Conservation (phyloP, 805 yeast species). For the Zygoascus bituminiphila region DNA sequence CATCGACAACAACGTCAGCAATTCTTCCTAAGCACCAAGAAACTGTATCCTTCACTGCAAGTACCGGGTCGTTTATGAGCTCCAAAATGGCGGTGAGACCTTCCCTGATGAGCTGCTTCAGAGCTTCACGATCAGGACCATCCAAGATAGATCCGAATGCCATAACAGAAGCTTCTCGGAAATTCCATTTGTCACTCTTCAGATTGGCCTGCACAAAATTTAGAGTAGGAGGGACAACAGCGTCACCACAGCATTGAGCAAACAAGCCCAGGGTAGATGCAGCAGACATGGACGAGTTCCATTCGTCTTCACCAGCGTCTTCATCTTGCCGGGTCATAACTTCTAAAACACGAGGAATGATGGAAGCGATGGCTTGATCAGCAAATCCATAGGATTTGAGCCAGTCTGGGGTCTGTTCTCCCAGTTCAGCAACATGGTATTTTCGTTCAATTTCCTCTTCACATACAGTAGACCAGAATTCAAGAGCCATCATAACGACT, state of each 20-base stretch:
- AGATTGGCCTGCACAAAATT: conserved; percentile 75
- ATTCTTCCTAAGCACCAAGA: conserved; percentile 98
- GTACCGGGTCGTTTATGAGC: conserved; percentile 62
- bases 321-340: conserved; percentile 84
- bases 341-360: conserved; percentile 75
- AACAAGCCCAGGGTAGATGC: conserved; percentile 93
- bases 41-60: conserved; percentile 92
- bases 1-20: conserved; percentile 75
- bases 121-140: conserved; percentile 75
- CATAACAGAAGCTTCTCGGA: conserved; percentile 97
- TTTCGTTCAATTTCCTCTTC: conserved; percentile 88
- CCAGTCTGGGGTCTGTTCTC: conserved; percentile 30
- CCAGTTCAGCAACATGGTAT: conserved; percentile 35
- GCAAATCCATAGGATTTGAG: conserved; percentile 72
- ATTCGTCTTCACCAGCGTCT: conserved; percentile 82
- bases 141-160: conserved; percentile 96
- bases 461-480: conserved; percentile 99
- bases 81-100: conserved; percentile 73
- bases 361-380: conserved; percentile 70
- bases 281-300: conserved; percentile 98
- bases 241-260: conserved; percentile 83
- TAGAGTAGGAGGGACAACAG: conserved; percentile 77
- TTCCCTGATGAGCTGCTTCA: conserved; percentile 61
- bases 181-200: conserved; percentile 59
- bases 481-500: conserved; percentile 97